Percentiles rank a stretch among this genome's conserved stretches.
Evolutionary conservation across 2,329 filamentous ascomycete genomes (phyloP).

Genomic region (Exserohilum rostratum): DNA sequence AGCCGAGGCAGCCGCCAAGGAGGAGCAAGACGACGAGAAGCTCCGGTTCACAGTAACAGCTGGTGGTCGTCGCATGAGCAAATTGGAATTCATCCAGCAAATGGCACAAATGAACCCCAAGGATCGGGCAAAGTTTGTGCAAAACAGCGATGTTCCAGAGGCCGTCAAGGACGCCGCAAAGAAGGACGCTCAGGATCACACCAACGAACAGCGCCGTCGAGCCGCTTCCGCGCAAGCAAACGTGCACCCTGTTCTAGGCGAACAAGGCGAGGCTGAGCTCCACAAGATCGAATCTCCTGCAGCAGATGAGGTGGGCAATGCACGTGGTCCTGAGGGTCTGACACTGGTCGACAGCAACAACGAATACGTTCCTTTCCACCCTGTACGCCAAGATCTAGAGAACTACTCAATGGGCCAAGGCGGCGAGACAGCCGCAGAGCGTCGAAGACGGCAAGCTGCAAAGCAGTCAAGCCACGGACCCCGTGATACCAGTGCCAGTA

Average conservation of each 20-base stretch:
- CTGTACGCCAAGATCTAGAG: slow-evolving; percentile 47
- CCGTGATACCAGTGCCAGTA: slow-evolving; percentile 16
- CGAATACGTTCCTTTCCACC: slow-evolving; percentile 56
- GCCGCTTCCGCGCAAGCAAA: slow-evolving; percentile 35
- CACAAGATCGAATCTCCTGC: slow-evolving; percentile 39
- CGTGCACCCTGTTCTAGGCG: slow-evolving; percentile 39
- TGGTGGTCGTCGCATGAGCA: slow-evolving; percentile 76
- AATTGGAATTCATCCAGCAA: slow-evolving; percentile 78
- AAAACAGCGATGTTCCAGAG: slow-evolving; percentile 56
- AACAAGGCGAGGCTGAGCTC: slow-evolving; percentile 43
- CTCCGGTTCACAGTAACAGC: slow-evolving; percentile 79
- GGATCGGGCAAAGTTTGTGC: slow-evolving; percentile 60
- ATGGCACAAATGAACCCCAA: slow-evolving; percentile 74
- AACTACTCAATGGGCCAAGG: slow-evolving; percentile 28
- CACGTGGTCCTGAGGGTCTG: slow-evolving; percentile 47
- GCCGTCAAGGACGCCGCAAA: slow-evolving; percentile 55
- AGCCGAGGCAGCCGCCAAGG: slow-evolving; percentile 34
- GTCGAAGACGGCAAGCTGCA: slow-evolving; percentile 49
- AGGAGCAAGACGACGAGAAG: slow-evolving; percentile 70
- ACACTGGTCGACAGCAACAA: slow-evolving; percentile 55
- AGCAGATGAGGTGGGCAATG: slow-evolving; percentile 30
- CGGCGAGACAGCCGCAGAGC: slow-evolving; percentile 50
- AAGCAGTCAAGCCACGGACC: slow-evolving; percentile 20
- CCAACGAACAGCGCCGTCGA: slow-evolving; percentile 35
- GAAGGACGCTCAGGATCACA: slow-evolving; percentile 49